phyloP scores from a whole-genome alignment of 2,329 filamentous ascomycete genomes.

The Penicillium carneum region DNA sequence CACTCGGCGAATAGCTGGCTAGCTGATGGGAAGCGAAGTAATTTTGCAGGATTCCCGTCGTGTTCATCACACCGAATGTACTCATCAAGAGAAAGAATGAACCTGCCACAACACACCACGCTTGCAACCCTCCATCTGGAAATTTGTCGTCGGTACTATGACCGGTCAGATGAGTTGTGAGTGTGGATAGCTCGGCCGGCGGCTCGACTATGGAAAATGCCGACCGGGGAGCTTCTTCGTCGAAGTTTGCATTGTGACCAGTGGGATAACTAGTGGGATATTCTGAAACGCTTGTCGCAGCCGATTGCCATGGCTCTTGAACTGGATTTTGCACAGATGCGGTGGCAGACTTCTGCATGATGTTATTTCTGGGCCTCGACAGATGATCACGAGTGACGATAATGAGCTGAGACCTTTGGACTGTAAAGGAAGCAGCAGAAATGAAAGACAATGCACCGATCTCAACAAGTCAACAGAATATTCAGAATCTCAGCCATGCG shows the following conservation, averaged over 20 bases:
- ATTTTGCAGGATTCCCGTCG: conserved; percentile 58
- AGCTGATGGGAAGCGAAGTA: conserved; percentile 58
- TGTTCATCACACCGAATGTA: conserved; percentile 59
- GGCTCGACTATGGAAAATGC: conserved; percentile 33
- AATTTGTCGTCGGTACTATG: conserved; percentile 33
- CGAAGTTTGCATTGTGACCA: not conserved
- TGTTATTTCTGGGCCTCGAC: not conserved
- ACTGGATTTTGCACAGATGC: not conserved
- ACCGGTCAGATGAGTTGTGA: conserved; percentile 33
- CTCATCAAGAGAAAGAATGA: conserved; percentile 51
- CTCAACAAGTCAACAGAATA: not conserved
- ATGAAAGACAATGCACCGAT: not conserved
- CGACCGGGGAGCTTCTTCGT: conserved; percentile 28
- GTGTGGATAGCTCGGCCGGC: conserved; percentile 27
- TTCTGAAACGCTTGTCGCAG: not conserved
- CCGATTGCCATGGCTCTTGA: conserved; percentile 16
- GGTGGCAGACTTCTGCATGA: not conserved
- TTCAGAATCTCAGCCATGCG: not conserved
- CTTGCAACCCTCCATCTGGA: conserved; percentile 46
- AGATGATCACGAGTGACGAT: not conserved
- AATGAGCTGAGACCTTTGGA: not conserved
- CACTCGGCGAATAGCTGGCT: conserved; percentile 51
- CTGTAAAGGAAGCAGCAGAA: not conserved
- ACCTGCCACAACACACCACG: conserved; percentile 49
- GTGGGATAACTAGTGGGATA: not conserved